These are phyloP conservation scores for Scedosporium boydii DNA, from an alignment of 2,329 filamentous ascomycete genomes.

Conservation along the genomic window DNA sequence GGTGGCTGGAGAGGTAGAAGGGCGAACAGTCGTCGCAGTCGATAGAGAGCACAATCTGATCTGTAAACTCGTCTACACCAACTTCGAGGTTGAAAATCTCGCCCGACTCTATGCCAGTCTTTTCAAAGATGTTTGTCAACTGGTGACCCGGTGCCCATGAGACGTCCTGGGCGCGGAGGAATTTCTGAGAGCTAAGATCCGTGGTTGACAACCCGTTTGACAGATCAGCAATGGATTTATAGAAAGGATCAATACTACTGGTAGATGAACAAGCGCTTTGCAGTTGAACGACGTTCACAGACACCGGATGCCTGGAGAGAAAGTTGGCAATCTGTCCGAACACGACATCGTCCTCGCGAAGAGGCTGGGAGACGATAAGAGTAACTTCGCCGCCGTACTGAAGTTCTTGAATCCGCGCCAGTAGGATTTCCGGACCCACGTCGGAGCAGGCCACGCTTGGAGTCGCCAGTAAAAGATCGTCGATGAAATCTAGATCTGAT, in stretches of 20 bases:
- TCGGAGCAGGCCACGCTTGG: neutral
- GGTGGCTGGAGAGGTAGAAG: neutral
- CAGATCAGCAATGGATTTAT: neutral
- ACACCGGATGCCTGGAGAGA: neutral
- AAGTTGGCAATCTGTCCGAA: neutral
- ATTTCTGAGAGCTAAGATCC: neutral
- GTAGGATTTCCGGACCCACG: neutral
- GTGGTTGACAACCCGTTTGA: neutral
- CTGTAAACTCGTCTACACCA: neutral
- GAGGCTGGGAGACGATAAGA: neutral
- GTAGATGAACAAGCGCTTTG: neutral
- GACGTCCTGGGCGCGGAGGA: neutral
- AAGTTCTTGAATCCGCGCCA: neutral
- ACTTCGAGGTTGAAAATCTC: neutral
- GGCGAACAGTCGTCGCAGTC: conserved; percentile 8
- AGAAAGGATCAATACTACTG: neutral
- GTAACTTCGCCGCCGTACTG: neutral
- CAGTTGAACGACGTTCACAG: neutral
- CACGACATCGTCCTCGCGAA: neutral
- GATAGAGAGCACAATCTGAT: conserved; percentile 7
- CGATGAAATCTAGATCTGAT: neutral
- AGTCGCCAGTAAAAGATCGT: neutral
- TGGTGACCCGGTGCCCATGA: neutral
- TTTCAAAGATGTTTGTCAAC: neutral
- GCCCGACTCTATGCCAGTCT: neutral